Conservation (phyloP, 805 yeast genomes). For the Blastobotrys chiropterorum region DNA sequence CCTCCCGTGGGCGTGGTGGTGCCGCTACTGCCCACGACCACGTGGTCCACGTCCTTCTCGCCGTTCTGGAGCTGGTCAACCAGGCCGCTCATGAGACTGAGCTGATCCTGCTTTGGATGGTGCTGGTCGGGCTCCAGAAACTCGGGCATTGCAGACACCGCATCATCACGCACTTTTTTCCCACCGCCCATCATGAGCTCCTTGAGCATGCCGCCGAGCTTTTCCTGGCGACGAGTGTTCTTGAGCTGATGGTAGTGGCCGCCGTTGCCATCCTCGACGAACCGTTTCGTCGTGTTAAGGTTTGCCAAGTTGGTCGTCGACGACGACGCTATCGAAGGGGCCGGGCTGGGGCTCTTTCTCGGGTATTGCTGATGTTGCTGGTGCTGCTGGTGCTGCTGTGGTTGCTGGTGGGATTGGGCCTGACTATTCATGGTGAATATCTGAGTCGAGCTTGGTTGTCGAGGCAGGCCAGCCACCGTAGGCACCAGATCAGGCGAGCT, state of each 20-base stretch:
- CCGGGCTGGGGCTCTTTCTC: slow-evolving; percentile 1
- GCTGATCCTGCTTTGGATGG: slow-evolving; percentile 8
- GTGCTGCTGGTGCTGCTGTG: background rate
- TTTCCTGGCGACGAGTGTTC: slow-evolving; percentile 48
- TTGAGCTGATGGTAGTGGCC: slow-evolving; percentile 73
- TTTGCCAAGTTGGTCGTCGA: background rate
- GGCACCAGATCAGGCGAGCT: background rate
- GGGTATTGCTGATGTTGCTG: background rate
- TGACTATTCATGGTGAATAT: background rate
- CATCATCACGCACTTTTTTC: slow-evolving; percentile 33
- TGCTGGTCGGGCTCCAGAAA: slow-evolving; percentile 9
- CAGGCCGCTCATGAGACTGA: slow-evolving; percentile 31
- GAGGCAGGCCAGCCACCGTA: background rate
- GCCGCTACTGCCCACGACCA: slow-evolving; percentile 23
- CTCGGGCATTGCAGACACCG: slow-evolving; percentile 24
- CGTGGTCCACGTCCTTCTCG: slow-evolving; percentile 29
- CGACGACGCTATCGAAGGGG: slow-evolving; percentile 3
- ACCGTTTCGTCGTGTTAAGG: slow-evolving; percentile 13
- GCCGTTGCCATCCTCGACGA: slow-evolving; percentile 43
- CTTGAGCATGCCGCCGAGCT: slow-evolving; percentile 38
- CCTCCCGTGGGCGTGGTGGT: slow-evolving; percentile 13
- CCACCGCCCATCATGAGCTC: slow-evolving; percentile 44
- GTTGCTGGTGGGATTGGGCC: slow-evolving; percentile 4
- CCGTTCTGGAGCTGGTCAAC: slow-evolving; percentile 30
- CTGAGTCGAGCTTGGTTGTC: slow-evolving; percentile 1